Base-by-base conservation (phyloP, 2,329 filamentous ascomycete species). In the Graphilbum fragrans region DNA sequence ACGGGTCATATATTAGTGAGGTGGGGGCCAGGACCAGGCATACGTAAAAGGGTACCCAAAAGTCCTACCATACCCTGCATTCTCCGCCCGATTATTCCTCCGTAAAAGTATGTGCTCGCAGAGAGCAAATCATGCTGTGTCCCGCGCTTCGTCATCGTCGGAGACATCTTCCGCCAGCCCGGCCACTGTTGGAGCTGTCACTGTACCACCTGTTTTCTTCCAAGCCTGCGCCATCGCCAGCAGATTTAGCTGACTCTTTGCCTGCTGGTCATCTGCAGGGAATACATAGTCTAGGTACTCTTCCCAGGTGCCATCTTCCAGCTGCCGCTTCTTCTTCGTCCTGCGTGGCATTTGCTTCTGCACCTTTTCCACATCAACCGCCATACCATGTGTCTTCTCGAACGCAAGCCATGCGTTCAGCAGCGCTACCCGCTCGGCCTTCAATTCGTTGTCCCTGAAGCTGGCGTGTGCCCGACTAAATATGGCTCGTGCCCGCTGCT, bases 251-350 rank as follows among this genome's bases (percentile, higher is more conserved):
- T 95, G 66, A 53, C 85, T 88, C 50, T 82, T 82, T 42, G 82
- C 82, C 57, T 86, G 82, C 64, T 86, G 77, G 59, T 95, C 88
- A 65, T 96, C 92, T 5, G 86, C 87, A 1, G 92, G 92, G 76
- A 98, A 98, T 27, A 98, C 77, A 54, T 94, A 96, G 60, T 96
- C 92, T 64, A 92, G 77, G 61, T 94, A 96, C 65, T 98, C 92
- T 70, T 98, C 87, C 66, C 86, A 95, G 31, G 77, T 80, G 58
- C 92, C 88, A 62, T 95, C 90, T 57, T 94, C 88, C 59, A 94
- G 63, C 72, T 80, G 86, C 60, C 92, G 81, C 55, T 86, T 74
- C 71, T 92, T 90, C 79, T 94, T 96, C 55, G 86, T 84, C 63
- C 81, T 80, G 49, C 88, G 76, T 27, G 92, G 92, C 87, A 96